Evolutionary conservation across 1,139 yeast genomes (phyloP), one percentile per base, ranked within the genome.

Genomic region (Saccharomyces hybrid): DNA sequence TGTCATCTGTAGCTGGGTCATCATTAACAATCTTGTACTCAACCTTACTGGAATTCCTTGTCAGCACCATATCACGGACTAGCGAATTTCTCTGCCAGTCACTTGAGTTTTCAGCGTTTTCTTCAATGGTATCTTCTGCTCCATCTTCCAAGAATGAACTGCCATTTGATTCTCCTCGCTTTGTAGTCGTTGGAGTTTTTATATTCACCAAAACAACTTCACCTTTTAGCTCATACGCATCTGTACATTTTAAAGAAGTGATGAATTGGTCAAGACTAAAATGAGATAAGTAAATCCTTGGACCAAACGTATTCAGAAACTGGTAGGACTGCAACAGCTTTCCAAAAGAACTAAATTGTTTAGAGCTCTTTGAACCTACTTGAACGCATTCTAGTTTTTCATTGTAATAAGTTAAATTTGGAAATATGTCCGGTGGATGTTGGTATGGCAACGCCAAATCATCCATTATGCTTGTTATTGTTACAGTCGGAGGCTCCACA

Each of bases 391-490:
- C 70, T 34, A 67, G 52, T 32, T 55, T 31, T 7, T 58, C 51
- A 34, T 64, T 65, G 41, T 63, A 65, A 26, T 56, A 54, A 8
- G 52, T 52, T 23, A 65, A 51, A 7, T 55, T 56, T 13, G 59
- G 50, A 29, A 60, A 62, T 3, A 60, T 46, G 5, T 54, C 50
- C 5, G 66, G 62, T 19, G 64, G 59, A 5, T 60, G 60, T 8
- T 60, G 62, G 26, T 67, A 64, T 3, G 75, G 72, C 41, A 69
- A 57, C 1, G 55, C 55, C 38, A 73, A 58, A 58, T 74, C 77
- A 49, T 74, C 76, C 11, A 66, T 62, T 19, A 74, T 64, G 11
- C 63, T 60, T 16, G 69, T 68, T 29, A 68, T 64, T 1, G 62
- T 58, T 5, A 62, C 60, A 5, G 59, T 57, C 7, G 62, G 57